phyloP scores from a whole-genome alignment of 306 rosid genomes.

The Citrullus colocynthis region DNA sequence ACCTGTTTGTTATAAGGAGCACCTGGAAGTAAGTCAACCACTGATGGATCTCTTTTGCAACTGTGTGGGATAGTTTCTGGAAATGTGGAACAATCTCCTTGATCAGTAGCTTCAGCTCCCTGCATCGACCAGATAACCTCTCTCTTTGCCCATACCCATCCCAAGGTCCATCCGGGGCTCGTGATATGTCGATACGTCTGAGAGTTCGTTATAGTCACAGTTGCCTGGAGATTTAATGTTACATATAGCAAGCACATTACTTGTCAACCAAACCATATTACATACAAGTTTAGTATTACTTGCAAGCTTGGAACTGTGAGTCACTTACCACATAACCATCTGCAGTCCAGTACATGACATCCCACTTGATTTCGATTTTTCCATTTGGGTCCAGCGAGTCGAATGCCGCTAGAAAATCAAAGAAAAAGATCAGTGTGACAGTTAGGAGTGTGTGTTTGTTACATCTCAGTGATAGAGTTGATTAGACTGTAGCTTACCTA shows the following conservation, averaged over 20 bases:
- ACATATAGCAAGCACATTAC: not conserved
- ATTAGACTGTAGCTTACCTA: not conserved
- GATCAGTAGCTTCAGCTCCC: constrained; percentile 74
- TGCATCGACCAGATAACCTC: constrained; percentile 59
- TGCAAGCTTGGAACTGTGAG: too few species aligned
- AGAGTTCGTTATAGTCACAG: constrained; percentile 62
- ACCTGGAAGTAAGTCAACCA: constrained; percentile 69
- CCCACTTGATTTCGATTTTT: constrained; percentile 23
- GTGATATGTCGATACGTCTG: constrained; percentile 53
- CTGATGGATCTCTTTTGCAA: constrained; percentile 54
- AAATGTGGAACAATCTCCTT: constrained; percentile 76
- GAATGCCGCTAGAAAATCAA: not conserved
- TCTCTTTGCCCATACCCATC: constrained; percentile 75
- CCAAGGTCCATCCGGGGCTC: constrained; percentile 64
- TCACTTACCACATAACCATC: constrained; percentile 17
- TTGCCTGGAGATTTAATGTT: constrained; percentile 31
- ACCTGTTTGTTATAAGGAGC: constrained; percentile 66
- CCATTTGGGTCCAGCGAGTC: constrained; percentile 18
- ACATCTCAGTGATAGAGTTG: not conserved
- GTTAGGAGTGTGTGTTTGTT: too few species aligned
- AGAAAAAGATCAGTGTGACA: not conserved
- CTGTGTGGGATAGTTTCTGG: constrained; percentile 51
- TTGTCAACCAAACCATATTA: not conserved
- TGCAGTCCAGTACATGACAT: constrained; percentile 22
- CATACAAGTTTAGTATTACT: not conserved